Conservation (phyloP, 805 yeast species). For the Saccharomycopsis malanga region DNA sequence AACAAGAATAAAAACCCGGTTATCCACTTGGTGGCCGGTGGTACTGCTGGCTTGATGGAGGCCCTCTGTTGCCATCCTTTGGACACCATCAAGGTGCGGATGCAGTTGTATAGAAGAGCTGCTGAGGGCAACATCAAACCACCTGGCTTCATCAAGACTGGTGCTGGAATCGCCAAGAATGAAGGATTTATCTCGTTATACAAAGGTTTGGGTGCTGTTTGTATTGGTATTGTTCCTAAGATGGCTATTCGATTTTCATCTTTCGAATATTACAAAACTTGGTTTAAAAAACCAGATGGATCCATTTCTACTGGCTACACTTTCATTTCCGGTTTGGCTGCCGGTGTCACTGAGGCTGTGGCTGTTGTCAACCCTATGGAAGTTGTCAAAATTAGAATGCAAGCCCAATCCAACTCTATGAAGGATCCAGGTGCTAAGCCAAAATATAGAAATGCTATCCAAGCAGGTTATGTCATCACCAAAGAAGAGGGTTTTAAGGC, state of each 20-base stretch:
- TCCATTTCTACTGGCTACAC: slow-evolving; percentile 65
- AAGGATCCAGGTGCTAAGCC: slow-evolving; percentile 61
- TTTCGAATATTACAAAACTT: slow-evolving; percentile 77
- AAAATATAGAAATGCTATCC: slow-evolving; percentile 88
- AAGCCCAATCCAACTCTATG: slow-evolving; percentile 89
- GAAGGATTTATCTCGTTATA: slow-evolving; percentile 84
- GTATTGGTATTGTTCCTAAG: slow-evolving; percentile 94
- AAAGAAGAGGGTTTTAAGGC: slow-evolving; percentile 89
- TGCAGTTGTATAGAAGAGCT: slow-evolving; percentile 78
- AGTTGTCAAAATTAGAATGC: slow-evolving; percentile 92
- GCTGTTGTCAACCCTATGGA: slow-evolving; percentile 95
- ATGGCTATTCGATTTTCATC: slow-evolving; percentile 97
- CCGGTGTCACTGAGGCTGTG: slow-evolving; percentile 95
- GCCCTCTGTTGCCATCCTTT: slow-evolving; percentile 98
- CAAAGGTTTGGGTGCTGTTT: slow-evolving; percentile 95
- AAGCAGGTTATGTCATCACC: slow-evolving; percentile 75
- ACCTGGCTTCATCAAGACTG: slow-evolving; percentile 83
- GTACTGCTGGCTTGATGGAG: slow-evolving; percentile 94
- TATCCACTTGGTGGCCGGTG: slow-evolving; percentile 82
- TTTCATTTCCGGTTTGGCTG: slow-evolving; percentile 91
- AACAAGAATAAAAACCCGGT: slow-evolving; percentile 36
- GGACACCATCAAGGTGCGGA: slow-evolving; percentile 94
- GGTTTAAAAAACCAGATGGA: slow-evolving; percentile 58
- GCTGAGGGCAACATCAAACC: slow-evolving; percentile 52
- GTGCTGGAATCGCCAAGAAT: slow-evolving; percentile 63